Evolutionary conservation across 2,329 filamentous ascomycete species (phyloP).

Genomic region (Gaeumannomyces sp.): DNA sequence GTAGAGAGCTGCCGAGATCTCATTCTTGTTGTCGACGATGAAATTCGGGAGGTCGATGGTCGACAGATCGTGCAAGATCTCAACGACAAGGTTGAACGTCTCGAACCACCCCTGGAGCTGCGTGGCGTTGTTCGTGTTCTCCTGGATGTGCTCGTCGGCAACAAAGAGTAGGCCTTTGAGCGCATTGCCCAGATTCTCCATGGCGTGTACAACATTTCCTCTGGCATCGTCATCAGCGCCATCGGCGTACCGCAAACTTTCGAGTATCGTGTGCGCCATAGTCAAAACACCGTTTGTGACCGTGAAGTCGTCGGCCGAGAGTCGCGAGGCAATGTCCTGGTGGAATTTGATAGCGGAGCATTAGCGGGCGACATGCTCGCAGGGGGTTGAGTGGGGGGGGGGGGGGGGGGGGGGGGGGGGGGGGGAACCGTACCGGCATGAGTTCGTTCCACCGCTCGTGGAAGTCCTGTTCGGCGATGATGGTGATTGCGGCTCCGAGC

Average conservation of each 20-base stretch:
- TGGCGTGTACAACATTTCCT: slow-evolving; percentile 91
- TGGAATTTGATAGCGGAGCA: not conserved
- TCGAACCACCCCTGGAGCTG: slow-evolving; percentile 73
- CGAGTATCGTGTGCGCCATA: slow-evolving; percentile 84
- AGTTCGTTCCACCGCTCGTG: slow-evolving; percentile 96
- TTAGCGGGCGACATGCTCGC: not conserved
- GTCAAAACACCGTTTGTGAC: slow-evolving; percentile 92
- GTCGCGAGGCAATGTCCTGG: slow-evolving; percentile 78
- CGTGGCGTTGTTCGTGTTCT: slow-evolving; percentile 68
- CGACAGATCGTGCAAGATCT: slow-evolving; percentile 94
- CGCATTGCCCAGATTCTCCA: slow-evolving; percentile 87
- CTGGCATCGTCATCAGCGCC: slow-evolving; percentile 58
- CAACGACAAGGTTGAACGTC: slow-evolving; percentile 80
- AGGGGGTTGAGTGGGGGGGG: not conserved
- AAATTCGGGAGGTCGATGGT: slow-evolving; percentile 92
- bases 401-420: slow-evolving; percentile 13
- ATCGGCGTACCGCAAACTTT: not conserved
- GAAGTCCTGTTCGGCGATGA: slow-evolving; percentile 97
- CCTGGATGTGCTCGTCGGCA: slow-evolving; percentile 65
- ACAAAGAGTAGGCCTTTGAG: slow-evolving; percentile 77
- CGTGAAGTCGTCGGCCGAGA: slow-evolving; percentile 74
- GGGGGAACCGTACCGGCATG: slow-evolving; percentile 58
- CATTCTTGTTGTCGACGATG: slow-evolving; percentile 80
- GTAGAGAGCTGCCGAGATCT: slow-evolving; percentile 73
- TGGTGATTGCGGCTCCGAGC: slow-evolving; percentile 91